Conservation (phyloP, 495 filamentous ascomycete species). For the Xylaria scruposa region DNA sequence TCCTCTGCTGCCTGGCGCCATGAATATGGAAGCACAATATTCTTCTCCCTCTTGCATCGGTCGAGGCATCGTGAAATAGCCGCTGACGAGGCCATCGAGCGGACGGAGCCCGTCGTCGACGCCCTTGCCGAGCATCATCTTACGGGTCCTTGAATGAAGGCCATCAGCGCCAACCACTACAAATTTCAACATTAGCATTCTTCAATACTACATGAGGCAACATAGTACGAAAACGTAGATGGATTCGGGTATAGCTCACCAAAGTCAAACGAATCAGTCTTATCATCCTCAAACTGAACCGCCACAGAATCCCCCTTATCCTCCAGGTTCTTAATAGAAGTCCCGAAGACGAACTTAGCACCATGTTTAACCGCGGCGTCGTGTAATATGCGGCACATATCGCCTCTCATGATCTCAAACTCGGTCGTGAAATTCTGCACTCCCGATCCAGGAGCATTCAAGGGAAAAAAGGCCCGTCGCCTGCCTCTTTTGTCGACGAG, state of each 20-base stretch:
- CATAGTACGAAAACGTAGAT: not conserved
- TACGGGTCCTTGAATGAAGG: constrained; percentile 49
- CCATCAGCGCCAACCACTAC: constrained; percentile 58
- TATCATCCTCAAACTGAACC: constrained; percentile 50
- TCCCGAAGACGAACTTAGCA: constrained; percentile 54
- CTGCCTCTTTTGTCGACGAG: constrained; percentile 50
- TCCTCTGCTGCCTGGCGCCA: constrained; percentile 39
- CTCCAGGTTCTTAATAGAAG: constrained; percentile 38
- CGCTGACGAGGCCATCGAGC: constrained; percentile 35
- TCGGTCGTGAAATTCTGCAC: constrained; percentile 57
- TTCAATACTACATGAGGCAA: not conserved
- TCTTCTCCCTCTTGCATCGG: constrained; percentile 45
- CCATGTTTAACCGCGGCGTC: constrained; percentile 49
- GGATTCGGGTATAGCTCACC: not conserved
- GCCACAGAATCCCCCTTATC: constrained; percentile 37
- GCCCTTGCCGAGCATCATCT: constrained; percentile 45
- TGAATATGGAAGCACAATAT: constrained; percentile 43
- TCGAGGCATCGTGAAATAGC: constrained; percentile 51
- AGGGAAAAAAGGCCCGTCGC: constrained; percentile 49
- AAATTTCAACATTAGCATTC: not conserved
- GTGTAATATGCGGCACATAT: constrained; percentile 53
- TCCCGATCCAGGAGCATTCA: constrained; percentile 46
- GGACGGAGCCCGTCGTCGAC: constrained; percentile 38
- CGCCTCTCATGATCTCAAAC: constrained; percentile 61
- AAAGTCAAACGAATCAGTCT: constrained; percentile 49